These are phyloP conservation scores for Sordariomycetes sp. DNA, from an alignment of 2,329 filamentous ascomycete genomes.

Conservation along the genomic window DNA sequence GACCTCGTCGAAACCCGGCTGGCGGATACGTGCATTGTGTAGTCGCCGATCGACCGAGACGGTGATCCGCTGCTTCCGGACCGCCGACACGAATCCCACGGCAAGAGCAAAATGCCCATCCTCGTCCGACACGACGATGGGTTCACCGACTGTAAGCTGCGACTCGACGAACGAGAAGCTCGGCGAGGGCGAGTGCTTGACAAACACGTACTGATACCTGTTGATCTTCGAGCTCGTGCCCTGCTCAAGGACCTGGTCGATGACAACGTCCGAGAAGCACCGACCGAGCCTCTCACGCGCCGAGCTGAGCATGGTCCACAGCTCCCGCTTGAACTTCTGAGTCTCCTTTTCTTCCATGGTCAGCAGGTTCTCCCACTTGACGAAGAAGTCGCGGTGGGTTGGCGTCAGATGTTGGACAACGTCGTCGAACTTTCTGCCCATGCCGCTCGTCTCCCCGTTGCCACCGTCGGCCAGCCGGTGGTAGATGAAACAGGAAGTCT, in stretches of 20 bases:
- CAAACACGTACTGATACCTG: conserved; percentile 75
- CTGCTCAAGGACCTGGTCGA: conserved; percentile 44
- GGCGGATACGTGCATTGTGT: conserved; percentile 71
- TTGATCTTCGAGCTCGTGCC: conserved; percentile 73
- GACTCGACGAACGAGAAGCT: conserved; percentile 85
- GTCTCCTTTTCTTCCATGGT: conserved; percentile 91
- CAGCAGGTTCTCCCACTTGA: conserved; percentile 86
- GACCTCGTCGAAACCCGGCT: conserved; percentile 62
- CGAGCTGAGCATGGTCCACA: conserved; percentile 90
- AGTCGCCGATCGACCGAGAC: conserved; percentile 85
- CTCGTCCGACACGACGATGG: conserved; percentile 93
- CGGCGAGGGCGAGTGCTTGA: conserved; percentile 52
- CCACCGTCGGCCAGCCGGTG: conserved; percentile 84
- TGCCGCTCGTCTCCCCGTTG: conserved; percentile 67
- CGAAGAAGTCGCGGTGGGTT: conserved; percentile 71
- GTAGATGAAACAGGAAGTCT: conserved; percentile 84
- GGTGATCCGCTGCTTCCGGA: conserved; percentile 65
- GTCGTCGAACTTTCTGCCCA: conserved; percentile 74
- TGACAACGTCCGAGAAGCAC: conserved; percentile 80
- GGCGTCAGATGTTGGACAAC: conserved; percentile 68
- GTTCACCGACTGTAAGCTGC: conserved; percentile 77
- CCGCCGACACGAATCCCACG: conserved; percentile 77
- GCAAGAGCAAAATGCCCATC: conserved; percentile 89
- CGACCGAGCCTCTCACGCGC: conserved; percentile 82
- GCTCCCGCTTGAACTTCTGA: conserved; percentile 74